These are phyloP conservation scores for Amborella trichopoda DNA, from an alignment of 164 flowering plant species.

Conservation along the genomic window DNA sequence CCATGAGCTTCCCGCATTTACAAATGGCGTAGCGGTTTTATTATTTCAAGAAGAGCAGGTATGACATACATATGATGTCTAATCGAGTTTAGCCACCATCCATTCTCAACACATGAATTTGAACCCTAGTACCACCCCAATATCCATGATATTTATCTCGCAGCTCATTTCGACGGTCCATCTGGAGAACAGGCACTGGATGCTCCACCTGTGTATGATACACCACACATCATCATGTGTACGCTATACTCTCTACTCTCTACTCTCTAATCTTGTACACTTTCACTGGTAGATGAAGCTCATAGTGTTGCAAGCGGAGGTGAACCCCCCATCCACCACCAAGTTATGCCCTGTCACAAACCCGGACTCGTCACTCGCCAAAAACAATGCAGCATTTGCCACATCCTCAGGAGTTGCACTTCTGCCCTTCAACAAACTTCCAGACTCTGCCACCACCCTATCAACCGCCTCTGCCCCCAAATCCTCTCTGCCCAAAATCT, in stretches of 20 bases:
- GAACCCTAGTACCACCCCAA: too few relatives aligned
- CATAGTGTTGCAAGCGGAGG: slow-evolving; percentile 29
- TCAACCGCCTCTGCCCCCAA: slow-evolving; percentile 32
- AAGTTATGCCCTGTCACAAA: slow-evolving; percentile 71
- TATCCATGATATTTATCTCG: too few relatives aligned
- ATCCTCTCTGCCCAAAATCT: slow-evolving; percentile 19
- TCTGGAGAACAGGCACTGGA: too few relatives aligned
- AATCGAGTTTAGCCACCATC: too few relatives aligned
- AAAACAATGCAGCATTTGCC: slow-evolving; percentile 52
- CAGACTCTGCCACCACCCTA: slow-evolving; percentile 25
- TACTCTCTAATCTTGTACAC: background rate
- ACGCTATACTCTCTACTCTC: background rate
- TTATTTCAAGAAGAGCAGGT: too few relatives aligned
- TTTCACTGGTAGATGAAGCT: slow-evolving; percentile 33
- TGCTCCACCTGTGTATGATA: too few relatives aligned
- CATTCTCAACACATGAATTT: too few relatives aligned
- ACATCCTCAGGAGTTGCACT: slow-evolving; percentile 38
- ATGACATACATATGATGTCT: too few relatives aligned
- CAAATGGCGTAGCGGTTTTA: too few relatives aligned
- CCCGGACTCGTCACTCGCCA: slow-evolving; percentile 65
- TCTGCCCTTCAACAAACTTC: slow-evolving; percentile 51
- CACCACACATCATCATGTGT: too few relatives aligned
- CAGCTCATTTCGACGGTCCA: too few relatives aligned
- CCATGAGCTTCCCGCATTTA: too few relatives aligned
- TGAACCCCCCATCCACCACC: slow-evolving; percentile 74